Percentiles rank a stretch among this genome's conserved stretches.
These are phyloP conservation scores for Colletotrichum sidae DNA, from an alignment of 2,329 filamentous ascomycete genomes.

Conservation along the genomic window DNA sequence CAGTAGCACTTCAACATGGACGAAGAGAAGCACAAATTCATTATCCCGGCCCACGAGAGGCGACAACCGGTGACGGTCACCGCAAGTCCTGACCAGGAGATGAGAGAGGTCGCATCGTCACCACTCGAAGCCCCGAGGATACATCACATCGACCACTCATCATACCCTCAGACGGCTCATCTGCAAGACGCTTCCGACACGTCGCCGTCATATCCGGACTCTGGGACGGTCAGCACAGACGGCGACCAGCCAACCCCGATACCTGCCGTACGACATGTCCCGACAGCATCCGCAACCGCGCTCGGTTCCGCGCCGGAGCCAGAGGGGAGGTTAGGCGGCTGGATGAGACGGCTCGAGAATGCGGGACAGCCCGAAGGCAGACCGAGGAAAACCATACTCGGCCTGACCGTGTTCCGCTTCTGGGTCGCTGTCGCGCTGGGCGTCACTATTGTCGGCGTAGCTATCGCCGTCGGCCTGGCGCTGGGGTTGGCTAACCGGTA, in stretches of 20 bases:
- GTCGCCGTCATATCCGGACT: slow-evolving; percentile 23
- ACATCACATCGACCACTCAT: slow-evolving; percentile 28
- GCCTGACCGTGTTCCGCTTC: slow-evolving; percentile 33
- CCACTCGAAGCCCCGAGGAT: slow-evolving; percentile 23
- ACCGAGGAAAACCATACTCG: slow-evolving; percentile 31
- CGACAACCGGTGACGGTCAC: slow-evolving; percentile 24
- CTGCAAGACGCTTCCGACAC: slow-evolving; percentile 13
- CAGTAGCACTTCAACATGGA: slow-evolving; percentile 26
- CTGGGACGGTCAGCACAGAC: slow-evolving; percentile 10
- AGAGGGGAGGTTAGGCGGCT: slow-evolving; percentile 3
- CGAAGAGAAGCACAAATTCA: slow-evolving; percentile 36
- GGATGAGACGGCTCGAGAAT: slow-evolving; percentile 27
- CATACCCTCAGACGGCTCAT: slow-evolving; percentile 21
- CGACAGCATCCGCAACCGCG: slow-evolving; percentile 19
- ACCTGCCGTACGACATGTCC: slow-evolving; percentile 11
- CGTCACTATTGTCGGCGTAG: slow-evolving; percentile 31
- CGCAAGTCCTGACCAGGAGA: slow-evolving; percentile 5
- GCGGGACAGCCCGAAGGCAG: slow-evolving; percentile 12
- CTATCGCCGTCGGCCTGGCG: slow-evolving; percentile 35
- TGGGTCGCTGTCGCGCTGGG: slow-evolving; percentile 34
- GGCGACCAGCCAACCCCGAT: slow-evolving; percentile 10
- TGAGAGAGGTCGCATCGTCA: neutral
- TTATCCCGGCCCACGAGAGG: slow-evolving; percentile 32
- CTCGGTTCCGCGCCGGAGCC: slow-evolving; percentile 7
- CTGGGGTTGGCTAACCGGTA: slow-evolving; percentile 35